Conservation (phyloP, 106 monocot species). For the Chionographis japonica region DNA sequence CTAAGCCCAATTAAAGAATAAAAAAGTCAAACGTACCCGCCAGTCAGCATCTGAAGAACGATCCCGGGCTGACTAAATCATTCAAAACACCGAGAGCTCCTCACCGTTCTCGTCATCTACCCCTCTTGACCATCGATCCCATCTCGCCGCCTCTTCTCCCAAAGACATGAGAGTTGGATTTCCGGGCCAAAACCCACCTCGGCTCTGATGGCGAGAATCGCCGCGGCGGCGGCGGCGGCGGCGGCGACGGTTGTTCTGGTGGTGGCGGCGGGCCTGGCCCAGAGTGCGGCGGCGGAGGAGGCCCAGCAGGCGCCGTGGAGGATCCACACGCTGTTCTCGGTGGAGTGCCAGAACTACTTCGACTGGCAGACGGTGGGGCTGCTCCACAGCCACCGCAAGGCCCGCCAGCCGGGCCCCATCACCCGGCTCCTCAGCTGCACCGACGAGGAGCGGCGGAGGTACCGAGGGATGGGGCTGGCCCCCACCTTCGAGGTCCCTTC, state of each 20-base stretch:
- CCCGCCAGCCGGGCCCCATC: slow-evolving; percentile 81
- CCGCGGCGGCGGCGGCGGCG: not conserved
- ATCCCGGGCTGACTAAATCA: too few relatives aligned
- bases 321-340: slow-evolving; percentile 94
- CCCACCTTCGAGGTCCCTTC: slow-evolving; percentile 93
- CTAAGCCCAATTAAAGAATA: too few relatives aligned
- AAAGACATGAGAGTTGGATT: not conserved
- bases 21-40: too few relatives aligned
- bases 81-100: too few relatives aligned
- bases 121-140: too few relatives aligned
- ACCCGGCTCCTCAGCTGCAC: slow-evolving; percentile 94
- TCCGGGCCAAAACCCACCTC: slow-evolving; percentile 2
- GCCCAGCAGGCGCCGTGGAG: slow-evolving; percentile 53
- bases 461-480: slow-evolving; percentile 75
- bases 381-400: slow-evolving; percentile 80
- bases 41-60: too few relatives aligned
- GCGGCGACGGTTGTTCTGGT: slow-evolving; percentile 4
- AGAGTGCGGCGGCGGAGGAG: slow-evolving; percentile 9
- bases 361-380: slow-evolving; percentile 99
- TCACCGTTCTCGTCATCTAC: too few relatives aligned
- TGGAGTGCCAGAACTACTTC: slow-evolving; percentile 95
- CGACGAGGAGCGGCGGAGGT: slow-evolving; percentile 51
- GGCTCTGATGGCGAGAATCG: slow-evolving; percentile 1
- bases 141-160: too few relatives aligned
- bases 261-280: not conserved